Evolutionary conservation across 768 basidiomycete genomes (phyloP), one percentile per base, ranked within the genome.

Genomic region (Collybia sp.): DNA sequence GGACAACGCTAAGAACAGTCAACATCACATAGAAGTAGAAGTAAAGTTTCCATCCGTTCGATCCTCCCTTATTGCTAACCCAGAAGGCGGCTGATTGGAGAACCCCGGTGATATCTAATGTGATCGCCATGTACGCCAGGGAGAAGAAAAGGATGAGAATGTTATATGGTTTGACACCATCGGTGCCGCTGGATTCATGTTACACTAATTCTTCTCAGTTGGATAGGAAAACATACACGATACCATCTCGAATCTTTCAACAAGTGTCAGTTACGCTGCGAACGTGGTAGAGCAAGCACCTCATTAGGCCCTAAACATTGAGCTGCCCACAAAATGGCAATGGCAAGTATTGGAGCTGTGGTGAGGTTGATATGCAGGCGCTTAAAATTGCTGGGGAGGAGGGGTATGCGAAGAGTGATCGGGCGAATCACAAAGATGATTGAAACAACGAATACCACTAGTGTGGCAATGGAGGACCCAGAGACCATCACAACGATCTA

Each of bases 141-240:
- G 88, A 90, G 55, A 92, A 82, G 67, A 98, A 97, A 1, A 98
- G 69, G 18, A 91, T 89, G 62, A 98, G 79, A 52, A 98, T 93
- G 60, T 96, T 90, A 58, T 93, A 89, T 0, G 94, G 94, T 53
- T 87, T 80, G 18, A 97, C 77, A 3, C 85, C 85, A 48, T 84
- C 83, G 56, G 58, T 60, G 4, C 53, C 56, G 34, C 53, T 61
- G 30, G 12, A 40, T 19, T 13, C 9, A 17, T 34, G 41, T 13
- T 12, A 12, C 20, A 34, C 34, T 17, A 19, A 34, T 31, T 5
- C 16, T 18, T 12, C 10, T 16, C 35, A 30, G 30, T 34, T 41
- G 65, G 61, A 58, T 33, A 65, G 17, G 35, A n/a, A 10, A 37
- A 37, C 67, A 34, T 59, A 70, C 51, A 94, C 80, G 43, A 95